Percentiles rank a stretch among this genome's conserved stretches.
These are phyloP conservation scores for Ophiognomonia clavigignenti-juglandacearum DNA, from an alignment of 2,329 filamentous ascomycete genomes.

Conservation along the genomic window DNA sequence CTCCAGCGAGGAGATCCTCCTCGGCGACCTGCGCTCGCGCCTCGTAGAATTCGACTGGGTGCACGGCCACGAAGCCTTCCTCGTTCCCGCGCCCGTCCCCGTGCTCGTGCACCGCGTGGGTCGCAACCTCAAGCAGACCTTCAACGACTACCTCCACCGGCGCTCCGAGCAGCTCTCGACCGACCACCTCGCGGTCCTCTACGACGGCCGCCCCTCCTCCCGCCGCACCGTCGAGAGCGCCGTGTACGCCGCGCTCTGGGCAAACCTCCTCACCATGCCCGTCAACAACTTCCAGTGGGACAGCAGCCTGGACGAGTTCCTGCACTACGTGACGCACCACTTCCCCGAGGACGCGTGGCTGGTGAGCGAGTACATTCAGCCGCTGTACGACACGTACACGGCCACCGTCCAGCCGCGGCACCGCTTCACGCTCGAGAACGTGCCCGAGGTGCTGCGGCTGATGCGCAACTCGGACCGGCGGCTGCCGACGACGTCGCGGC, in stretches of 20 bases:
- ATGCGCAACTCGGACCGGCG: slow-evolving; percentile 41
- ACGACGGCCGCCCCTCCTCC: slow-evolving; percentile 48
- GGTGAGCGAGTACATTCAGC: slow-evolving; percentile 62
- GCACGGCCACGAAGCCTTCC: slow-evolving; percentile 42
- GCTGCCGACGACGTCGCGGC: slow-evolving; percentile 28
- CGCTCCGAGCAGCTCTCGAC: slow-evolving; percentile 20
- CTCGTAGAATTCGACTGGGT: slow-evolving; percentile 47
- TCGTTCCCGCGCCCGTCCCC: slow-evolving; percentile 59
- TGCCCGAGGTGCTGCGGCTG: slow-evolving; percentile 32
- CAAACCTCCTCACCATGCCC: slow-evolving; percentile 52
- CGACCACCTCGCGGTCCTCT: slow-evolving; percentile 32
- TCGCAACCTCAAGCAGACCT: slow-evolving; percentile 76
- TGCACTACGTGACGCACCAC: slow-evolving; percentile 58
- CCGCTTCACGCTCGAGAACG: slow-evolving; percentile 28
- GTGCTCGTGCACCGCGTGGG: slow-evolving; percentile 71
- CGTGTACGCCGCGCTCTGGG: slow-evolving; percentile 72
- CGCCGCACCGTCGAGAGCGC: slow-evolving; percentile 46
- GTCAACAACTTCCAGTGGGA: slow-evolving; percentile 48
- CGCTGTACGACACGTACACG: slow-evolving; percentile 49
- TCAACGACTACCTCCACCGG: slow-evolving; percentile 37
- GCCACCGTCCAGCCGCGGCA: slow-evolving; percentile 23
- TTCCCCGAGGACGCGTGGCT: slow-evolving; percentile 70
- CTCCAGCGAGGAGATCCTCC: slow-evolving; percentile 60
- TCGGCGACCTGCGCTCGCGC: slow-evolving; percentile 52
- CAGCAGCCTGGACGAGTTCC: slow-evolving; percentile 59